Percentiles rank a stretch among this genome's conserved stretches.
phyloP scores from a whole-genome alignment of 108 stramenopile species.

The Poteriospumella lacustris region DNA sequence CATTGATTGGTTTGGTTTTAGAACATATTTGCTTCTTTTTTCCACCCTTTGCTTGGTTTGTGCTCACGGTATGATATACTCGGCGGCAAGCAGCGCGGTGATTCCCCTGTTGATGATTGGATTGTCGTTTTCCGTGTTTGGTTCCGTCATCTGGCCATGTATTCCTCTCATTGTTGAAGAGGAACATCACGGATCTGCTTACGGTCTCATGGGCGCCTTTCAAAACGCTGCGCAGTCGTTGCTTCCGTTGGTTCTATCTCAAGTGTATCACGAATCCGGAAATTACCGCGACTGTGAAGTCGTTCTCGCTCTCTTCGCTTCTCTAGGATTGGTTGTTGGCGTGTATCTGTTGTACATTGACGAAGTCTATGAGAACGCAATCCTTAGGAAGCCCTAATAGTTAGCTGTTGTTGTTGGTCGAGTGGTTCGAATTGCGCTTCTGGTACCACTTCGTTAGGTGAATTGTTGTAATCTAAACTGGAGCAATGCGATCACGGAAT shows the following conservation, averaged over 20 bases:
- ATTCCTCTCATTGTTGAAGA: background rate
- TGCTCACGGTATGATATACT: conserved; percentile 24
- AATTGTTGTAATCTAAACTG: too few relatives aligned
- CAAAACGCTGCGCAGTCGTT: conserved; percentile 15
- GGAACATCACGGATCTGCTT: background rate
- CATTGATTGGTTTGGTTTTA: conserved; percentile 14
- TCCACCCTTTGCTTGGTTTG: background rate
- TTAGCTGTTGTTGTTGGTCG: too few relatives aligned
- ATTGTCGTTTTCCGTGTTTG: conserved; percentile 3
- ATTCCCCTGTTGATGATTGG: conserved; percentile 9
- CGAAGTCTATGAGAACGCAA: too few relatives aligned
- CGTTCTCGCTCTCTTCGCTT: too few relatives aligned
- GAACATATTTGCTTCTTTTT: conserved; percentile 1
- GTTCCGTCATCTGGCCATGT: conserved; percentile 1
- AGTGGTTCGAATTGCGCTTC: too few relatives aligned
- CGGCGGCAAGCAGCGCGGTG: background rate
- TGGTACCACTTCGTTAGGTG: too few relatives aligned
- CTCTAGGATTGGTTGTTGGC: too few relatives aligned
- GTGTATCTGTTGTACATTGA: too few relatives aligned
- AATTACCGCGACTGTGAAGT: too few relatives aligned
- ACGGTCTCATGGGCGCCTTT: conserved; percentile 2
- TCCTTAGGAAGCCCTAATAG: too few relatives aligned
- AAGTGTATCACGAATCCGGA: too few relatives aligned
- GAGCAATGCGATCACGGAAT: too few relatives aligned
- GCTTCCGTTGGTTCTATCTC: conserved; percentile 1